phyloP scores from a whole-genome alignment of 2,329 filamentous ascomycete species.

The Fusarium sp. region DNA sequence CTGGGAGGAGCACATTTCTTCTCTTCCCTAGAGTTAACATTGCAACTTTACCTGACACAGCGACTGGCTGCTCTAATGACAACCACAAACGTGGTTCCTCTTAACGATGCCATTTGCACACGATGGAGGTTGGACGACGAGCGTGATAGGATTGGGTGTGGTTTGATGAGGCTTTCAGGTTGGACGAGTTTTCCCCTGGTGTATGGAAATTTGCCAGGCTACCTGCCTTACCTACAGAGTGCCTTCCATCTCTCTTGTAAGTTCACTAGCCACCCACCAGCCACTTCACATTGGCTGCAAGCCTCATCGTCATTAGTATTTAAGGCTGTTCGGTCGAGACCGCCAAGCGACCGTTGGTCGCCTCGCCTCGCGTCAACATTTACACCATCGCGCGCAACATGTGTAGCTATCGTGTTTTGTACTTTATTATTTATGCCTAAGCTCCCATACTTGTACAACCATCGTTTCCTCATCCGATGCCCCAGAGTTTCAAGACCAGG shows the following conservation, averaged over 20 bases:
- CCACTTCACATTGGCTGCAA: background rate
- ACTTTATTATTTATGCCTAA: slow-evolving; percentile 35
- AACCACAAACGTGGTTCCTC: slow-evolving; percentile 31
- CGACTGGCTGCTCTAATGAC: slow-evolving; percentile 13
- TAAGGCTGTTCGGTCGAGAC: background rate
- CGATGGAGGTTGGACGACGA: slow-evolving; percentile 8
- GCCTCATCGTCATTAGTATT: background rate
- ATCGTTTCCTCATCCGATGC: slow-evolving; percentile 43
- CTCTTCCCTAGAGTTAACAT: slow-evolving; percentile 11
- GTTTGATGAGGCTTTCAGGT: slow-evolving; percentile 1
- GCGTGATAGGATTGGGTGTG: slow-evolving; percentile 1
- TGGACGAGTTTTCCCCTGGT: background rate
- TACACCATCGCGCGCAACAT: background rate
- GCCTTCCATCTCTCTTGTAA: background rate
- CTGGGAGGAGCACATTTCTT: slow-evolving; percentile 3
- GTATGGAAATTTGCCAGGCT: background rate
- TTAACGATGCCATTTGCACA: slow-evolving; percentile 5
- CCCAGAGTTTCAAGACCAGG: slow-evolving; percentile 37
- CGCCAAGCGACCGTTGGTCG: background rate
- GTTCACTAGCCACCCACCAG: background rate
- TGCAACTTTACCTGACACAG: slow-evolving; percentile 21
- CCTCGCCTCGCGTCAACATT: background rate
- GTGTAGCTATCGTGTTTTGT: slow-evolving; percentile 19
- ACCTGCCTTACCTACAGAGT: background rate
- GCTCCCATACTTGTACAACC: slow-evolving; percentile 46